phyloP scores from a whole-genome alignment of 2,329 filamentous ascomycete species.

The Paraphaeosphaeria minitans region DNA sequence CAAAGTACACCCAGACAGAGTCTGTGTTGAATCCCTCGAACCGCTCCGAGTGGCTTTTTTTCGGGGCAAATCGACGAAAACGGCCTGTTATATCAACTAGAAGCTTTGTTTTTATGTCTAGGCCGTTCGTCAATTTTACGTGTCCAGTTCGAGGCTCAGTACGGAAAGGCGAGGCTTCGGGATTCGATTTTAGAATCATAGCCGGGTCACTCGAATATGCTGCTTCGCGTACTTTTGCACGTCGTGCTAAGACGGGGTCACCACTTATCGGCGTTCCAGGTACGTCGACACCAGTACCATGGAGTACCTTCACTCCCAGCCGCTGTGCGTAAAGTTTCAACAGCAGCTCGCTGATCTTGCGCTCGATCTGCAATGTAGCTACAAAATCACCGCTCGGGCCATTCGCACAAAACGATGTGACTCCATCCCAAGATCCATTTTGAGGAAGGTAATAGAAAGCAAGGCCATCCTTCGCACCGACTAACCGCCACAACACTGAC shows the following conservation, averaged over 20 bases:
- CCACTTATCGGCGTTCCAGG: not conserved
- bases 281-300: not conserved
- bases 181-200: not conserved
- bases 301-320: not conserved
- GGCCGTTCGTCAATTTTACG: not conserved
- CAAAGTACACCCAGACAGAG: not conserved
- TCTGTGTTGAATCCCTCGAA: not conserved
- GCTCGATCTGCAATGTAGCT: conserved; percentile 1
- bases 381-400: not conserved
- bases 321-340: not conserved
- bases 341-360: not conserved
- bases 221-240: not conserved
- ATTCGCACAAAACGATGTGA: not conserved
- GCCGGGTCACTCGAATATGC: not conserved
- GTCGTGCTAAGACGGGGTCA: not conserved
- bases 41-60: not conserved
- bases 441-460: not conserved
- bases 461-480: not conserved
- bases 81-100: not conserved
- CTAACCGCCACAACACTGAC: not conserved
- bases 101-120: not conserved
- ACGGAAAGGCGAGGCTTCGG: not conserved
- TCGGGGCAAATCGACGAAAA: not conserved
- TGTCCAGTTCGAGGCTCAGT: not conserved
- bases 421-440: not conserved